phyloP scores from a whole-genome alignment of 805 yeast genomes.

The Phaffomyces opuntiae region DNA sequence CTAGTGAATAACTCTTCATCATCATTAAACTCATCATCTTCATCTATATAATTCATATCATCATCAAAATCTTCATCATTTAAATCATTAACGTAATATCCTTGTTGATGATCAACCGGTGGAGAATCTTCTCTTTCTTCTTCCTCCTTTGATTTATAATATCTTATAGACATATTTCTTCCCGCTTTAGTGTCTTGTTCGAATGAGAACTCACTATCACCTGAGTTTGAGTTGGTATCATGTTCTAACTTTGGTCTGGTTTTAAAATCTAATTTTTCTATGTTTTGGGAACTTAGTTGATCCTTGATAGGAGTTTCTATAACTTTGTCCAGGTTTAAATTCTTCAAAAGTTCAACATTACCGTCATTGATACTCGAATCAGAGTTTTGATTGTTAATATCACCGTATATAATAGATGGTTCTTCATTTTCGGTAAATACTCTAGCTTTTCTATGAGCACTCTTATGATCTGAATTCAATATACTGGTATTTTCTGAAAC shows the following conservation, averaged over 20 bases:
- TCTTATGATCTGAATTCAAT: slow-evolving; percentile 10
- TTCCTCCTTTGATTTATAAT: slow-evolving; percentile 33
- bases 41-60: slow-evolving; percentile 32
- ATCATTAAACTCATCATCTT: slow-evolving; percentile 27
- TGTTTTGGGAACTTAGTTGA: not conserved
- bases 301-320: not conserved
- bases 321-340: not conserved
- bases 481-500: not conserved
- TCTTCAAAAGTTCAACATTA: not conserved
- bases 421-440: slow-evolving; percentile 10
- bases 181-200: slow-evolving; percentile 39
- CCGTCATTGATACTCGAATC: not conserved
- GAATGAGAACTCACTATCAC: slow-evolving; percentile 40
- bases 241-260: not conserved
- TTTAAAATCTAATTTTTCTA: not conserved
- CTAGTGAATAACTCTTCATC: slow-evolving; percentile 27
- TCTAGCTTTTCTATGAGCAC: slow-evolving; percentile 20
- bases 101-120: slow-evolving; percentile 18
- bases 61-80: slow-evolving; percentile 37
- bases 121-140: slow-evolving; percentile 14
- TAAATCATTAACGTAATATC: slow-evolving; percentile 32
- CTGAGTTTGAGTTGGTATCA: slow-evolving; percentile 2
- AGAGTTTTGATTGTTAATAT: too few relatives aligned
- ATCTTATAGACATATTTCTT: slow-evolving; percentile 46
- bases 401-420: not conserved